phyloP scores from a whole-genome alignment of 768 basidiomycete genomes.

The Trametes sanguinea region DNA sequence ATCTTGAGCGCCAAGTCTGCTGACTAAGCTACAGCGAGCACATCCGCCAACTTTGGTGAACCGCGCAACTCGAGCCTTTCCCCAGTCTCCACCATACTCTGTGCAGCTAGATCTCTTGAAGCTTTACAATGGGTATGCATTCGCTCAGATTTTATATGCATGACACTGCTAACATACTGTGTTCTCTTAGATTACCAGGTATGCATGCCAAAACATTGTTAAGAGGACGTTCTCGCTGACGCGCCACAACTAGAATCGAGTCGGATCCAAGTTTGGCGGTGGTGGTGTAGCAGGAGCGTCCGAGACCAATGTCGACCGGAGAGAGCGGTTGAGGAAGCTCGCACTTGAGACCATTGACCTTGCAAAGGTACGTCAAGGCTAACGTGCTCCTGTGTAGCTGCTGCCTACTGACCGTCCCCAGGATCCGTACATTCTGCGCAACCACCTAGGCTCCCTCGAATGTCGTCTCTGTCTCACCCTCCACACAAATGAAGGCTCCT shows the following conservation, averaged over 20 bases:
- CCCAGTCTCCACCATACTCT: slow-evolving; percentile 5
- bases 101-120: not conserved
- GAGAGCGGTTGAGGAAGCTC: slow-evolving; percentile 92
- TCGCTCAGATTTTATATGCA: slow-evolving; percentile 8
- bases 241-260: slow-evolving; percentile 71
- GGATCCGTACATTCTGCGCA: slow-evolving; percentile 99
- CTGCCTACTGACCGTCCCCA: slow-evolving; percentile 33
- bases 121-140: slow-evolving; percentile 16
- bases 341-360: slow-evolving; percentile 97
- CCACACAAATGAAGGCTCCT: slow-evolving; percentile 99
- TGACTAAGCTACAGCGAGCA: slow-evolving; percentile 14
- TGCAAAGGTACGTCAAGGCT: slow-evolving; percentile 68
- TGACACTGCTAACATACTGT: not conserved
- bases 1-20: slow-evolving; percentile 11
- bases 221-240: not conserved
- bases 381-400: not conserved
- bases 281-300: slow-evolving; percentile 95
- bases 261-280: slow-evolving; percentile 93
- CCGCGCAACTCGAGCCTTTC: not conserved
- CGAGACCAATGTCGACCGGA: slow-evolving; percentile 92
- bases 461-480: slow-evolving; percentile 96
- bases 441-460: slow-evolving; percentile 97
- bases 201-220: slow-evolving; percentile 15
- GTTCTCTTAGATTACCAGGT: slow-evolving; percentile 68
- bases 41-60: no score